A percentile compares a stretch with the other conserved stretches of the same genome.
phyloP scores from a whole-genome alignment of 2,329 filamentous ascomycete species.

The Zelopaecilomyces penicillatus region DNA sequence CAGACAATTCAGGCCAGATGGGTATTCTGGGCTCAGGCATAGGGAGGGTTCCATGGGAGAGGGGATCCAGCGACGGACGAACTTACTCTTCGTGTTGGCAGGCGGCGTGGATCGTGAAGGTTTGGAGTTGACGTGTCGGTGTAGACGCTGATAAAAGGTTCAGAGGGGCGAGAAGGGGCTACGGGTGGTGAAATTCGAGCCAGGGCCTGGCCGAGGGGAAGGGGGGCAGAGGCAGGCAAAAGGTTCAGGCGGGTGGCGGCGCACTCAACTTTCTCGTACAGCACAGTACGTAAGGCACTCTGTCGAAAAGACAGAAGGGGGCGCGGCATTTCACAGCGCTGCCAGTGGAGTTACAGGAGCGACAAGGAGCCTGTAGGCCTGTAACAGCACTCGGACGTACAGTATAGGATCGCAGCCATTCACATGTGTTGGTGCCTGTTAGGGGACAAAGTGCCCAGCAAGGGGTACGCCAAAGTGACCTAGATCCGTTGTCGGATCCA shows the following conservation, averaged over 20 bases:
- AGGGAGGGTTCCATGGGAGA: neutral
- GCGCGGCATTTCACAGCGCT: too few relatives aligned
- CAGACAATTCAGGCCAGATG: neutral
- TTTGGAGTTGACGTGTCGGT: conserved; percentile 7
- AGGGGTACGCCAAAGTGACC: conserved; percentile 4
- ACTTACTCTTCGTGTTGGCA: conserved; percentile 7
- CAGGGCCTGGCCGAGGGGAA: conserved; percentile 1
- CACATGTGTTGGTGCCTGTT: too few relatives aligned
- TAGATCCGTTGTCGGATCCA: conserved; percentile 1
- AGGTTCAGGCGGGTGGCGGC: too few relatives aligned
- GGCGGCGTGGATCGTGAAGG: conserved; percentile 5
- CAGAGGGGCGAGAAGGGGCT: conserved; percentile 7
- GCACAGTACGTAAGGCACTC: too few relatives aligned
- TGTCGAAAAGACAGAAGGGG: too few relatives aligned
- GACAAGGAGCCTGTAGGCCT: too few relatives aligned
- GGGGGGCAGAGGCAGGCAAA: conserved; percentile 2
- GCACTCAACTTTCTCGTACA: too few relatives aligned
- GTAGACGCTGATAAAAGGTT: conserved; percentile 6
- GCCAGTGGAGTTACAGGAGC: too few relatives aligned
- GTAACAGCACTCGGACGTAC: too few relatives aligned
- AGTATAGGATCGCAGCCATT: too few relatives aligned
- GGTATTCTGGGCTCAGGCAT: neutral
- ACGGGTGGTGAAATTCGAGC: conserved; percentile 4
- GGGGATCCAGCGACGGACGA: neutral
- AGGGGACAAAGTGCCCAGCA: neutral